Base-by-base conservation (phyloP, 192 early-diverging fungal species). In the Coemansia reversa region DNA sequence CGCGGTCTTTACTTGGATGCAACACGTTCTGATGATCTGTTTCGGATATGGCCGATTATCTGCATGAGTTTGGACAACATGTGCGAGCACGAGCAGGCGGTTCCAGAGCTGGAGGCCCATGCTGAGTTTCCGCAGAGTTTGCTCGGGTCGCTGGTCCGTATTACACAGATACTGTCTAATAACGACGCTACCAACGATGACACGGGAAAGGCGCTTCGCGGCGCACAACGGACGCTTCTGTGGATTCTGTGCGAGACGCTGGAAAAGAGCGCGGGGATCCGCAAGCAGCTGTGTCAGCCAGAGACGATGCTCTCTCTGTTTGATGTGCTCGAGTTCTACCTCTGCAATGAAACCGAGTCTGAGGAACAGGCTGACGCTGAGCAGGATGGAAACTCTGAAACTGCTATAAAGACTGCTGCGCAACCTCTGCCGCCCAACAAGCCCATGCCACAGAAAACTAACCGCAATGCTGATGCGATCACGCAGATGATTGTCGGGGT, bases 181-280 rank as follows among this genome's bases (percentile, higher is more conserved):
- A 5, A 12, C 9, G 29, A 35, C 0, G 28, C 7, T 22, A 20
- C 9, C 9, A 60, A 53, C 0, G 51, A 53, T 0, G 45, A 29
- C 7, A 24, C 42, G 2, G 27, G 51, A 1, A 58, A 7, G 29
- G 56, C 25, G 18, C 19, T 58, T 64, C 63, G 60, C 0, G 72
- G 68, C n/a, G 72, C 62, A 19, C 68, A 67, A 48, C 59, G 77
- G 2, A 68, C 77, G 58, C 68, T 74, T 9, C 51, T 80, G 60
- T 80, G 77, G 77, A 55, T 64, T 1, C 51, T 80, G 47, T 67
- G 68, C 55, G 77, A 80, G 62, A 33, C 58, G 5, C 28, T 71
- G 24, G 77, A 80, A 58, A 74, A 74, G 58, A 74, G 72, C 62
- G 51, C 56, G 0, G 29, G 1, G 11, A 62, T 71, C 32, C 57